Base-by-base conservation (phyloP, 768 basidiomycete species). In the Royoungia palumana region DNA sequence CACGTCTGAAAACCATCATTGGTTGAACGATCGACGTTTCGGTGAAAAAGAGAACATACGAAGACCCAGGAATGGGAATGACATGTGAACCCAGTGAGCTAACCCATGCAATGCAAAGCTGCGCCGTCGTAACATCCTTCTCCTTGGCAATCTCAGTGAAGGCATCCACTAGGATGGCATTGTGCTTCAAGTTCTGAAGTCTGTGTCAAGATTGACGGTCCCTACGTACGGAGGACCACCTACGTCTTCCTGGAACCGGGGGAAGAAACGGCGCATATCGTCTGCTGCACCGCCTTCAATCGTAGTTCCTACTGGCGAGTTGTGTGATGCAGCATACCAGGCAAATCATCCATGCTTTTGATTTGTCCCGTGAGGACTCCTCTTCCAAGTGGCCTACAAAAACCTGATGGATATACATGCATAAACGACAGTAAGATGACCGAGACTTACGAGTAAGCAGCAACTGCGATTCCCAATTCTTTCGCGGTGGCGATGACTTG, bases 391-490 rank as follows among this genome's bases (percentile, higher is more conserved):
- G 81, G 80, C 25, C 76, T 83, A 60, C 44, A 49, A 12, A 12
- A 32, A 40, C 32, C 11, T 35, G 28, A 45, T 44, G 19, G 42
- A 17, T 0, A 11, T 10, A 37, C n/a, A 30, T 11, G 50, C 16
- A 41, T 6, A 55, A 55, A 32, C 32, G 32, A 32, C 16, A 6
- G 14, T 5, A 13, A 35, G 10, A n/a, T n/a, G 4, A 32, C 32
- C 30, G 30, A 41, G 27, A 41, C 74, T 12, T 46, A 78, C 76
- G 80, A 79, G 59, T 87, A 87, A 32, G 76, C 82, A 12, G 79
- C 61, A 17, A 86, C 74, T 6, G 81, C 65, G 44, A 85, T 71
- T 2, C 75, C 76, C 13, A 83, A 73, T 53, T 82, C 79, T 41
- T 69, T 62, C 6, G 79, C 76, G 2, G 79, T 72, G 2, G 72